phyloP scores from a whole-genome alignment of 352 stramenopile species.

The Pythium coloratum region DNA sequence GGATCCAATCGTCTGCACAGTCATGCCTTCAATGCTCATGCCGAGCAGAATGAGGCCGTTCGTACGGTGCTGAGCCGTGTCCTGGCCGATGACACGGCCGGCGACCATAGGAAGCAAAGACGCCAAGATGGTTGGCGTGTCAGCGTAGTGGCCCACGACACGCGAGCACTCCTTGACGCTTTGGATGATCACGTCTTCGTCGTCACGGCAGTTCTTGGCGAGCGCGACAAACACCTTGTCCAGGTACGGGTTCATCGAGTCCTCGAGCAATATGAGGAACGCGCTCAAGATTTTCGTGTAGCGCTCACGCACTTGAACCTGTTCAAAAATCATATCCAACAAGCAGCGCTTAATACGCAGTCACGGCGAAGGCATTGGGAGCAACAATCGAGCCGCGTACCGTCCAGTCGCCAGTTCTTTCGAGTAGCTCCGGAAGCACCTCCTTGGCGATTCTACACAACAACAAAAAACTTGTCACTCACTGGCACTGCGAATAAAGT shows the following conservation, averaged over 20 bases:
- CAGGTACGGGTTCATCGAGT: conserved; percentile 66
- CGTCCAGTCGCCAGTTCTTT: conserved; percentile 81
- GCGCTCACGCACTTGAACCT: conserved; percentile 70
- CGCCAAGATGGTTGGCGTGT: conserved; percentile 72
- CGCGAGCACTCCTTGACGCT: conserved; percentile 63
- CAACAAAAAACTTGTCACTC: background rate
- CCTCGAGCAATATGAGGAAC: conserved; percentile 67
- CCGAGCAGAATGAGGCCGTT: conserved; percentile 75
- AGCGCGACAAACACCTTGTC: conserved; percentile 75
- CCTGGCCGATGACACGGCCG: conserved; percentile 63
- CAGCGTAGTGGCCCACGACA: conserved; percentile 69
- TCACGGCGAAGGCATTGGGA: background rate
- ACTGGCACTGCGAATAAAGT: background rate
- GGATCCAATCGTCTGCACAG: conserved; percentile 45
- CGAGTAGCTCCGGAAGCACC: conserved; percentile 56
- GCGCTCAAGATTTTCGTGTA: conserved; percentile 71
- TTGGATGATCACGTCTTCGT: conserved; percentile 61
- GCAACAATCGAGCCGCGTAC: conserved; percentile 13
- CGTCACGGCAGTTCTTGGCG: conserved; percentile 72
- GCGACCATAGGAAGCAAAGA: conserved; percentile 73
- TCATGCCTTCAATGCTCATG: conserved; percentile 86
- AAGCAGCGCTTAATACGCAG: background rate
- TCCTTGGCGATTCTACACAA: conserved; percentile 42
- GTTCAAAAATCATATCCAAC: background rate
- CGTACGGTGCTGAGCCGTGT: conserved; percentile 76